Percentiles rank a stretch among this genome's conserved stretches.
Evolutionary conservation across 495 filamentous ascomycete species (phyloP).

Genomic region (Trichoderma reesei): DNA sequence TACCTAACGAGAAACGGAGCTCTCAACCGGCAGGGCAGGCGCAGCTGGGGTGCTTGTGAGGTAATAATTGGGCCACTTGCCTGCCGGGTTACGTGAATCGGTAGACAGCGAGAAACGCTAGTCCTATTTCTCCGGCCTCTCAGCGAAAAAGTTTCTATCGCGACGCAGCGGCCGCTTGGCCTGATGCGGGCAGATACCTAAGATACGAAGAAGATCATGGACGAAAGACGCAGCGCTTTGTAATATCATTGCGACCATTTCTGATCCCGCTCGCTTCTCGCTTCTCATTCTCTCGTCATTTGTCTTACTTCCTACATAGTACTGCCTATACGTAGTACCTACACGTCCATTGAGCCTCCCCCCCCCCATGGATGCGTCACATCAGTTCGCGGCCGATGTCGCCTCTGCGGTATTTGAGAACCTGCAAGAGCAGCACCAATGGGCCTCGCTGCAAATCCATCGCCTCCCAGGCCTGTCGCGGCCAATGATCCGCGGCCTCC

Average conservation of each 20-base stretch:
- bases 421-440: conserved; percentile 77
- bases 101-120: conserved; percentile 3
- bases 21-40: background rate
- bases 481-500: conserved; percentile 76
- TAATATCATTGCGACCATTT: background rate
- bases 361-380: conserved; percentile 4
- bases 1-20: conserved; percentile 8
- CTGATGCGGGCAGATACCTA: background rate
- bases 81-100: background rate
- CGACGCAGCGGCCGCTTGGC: background rate
- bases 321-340: too few relatives aligned
- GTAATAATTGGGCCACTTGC: conserved; percentile 4
- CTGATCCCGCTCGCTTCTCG: too few relatives aligned
- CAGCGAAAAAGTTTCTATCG: background rate
- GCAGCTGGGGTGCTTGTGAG: conserved; percentile 5
- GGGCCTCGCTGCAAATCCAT: conserved; percentile 61
- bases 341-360: too few relatives aligned
- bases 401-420: conserved; percentile 67
- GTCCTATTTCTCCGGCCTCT: conserved; percentile 1
- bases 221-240: too few relatives aligned
- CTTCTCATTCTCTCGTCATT: too few relatives aligned
- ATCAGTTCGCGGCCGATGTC: conserved; percentile 19
- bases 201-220: too few relatives aligned
- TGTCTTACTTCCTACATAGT: too few relatives aligned
- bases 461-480: conserved; percentile 38